Conservation (phyloP, 768 basidiomycete species). For the Boletus reticulatus region DNA sequence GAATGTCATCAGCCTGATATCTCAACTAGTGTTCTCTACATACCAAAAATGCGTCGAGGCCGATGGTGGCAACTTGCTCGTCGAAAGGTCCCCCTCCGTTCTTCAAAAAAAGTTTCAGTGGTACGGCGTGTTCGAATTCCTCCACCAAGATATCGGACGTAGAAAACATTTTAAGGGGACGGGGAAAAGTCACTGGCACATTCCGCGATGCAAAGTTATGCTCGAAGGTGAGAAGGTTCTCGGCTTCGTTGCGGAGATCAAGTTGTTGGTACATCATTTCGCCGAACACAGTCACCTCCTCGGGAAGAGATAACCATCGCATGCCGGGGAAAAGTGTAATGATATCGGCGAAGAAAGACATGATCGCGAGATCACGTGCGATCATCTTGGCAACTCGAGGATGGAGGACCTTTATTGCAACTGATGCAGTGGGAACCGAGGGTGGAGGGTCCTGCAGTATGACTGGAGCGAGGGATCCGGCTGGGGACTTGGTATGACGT, state of each 20-base stretch:
- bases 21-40: conserved; percentile 26
- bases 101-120: conserved; percentile 79
- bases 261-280: conserved; percentile 95
- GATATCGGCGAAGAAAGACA: conserved; percentile 84
- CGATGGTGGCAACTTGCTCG: conserved; percentile 84
- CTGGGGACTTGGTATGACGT: conserved; percentile 45
- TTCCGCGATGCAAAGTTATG: conserved; percentile 78
- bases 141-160: conserved; percentile 83
- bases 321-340: conserved; percentile 86
- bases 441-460: conserved; percentile 55
- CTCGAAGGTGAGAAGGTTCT: conserved; percentile 84
- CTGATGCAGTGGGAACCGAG: conserved; percentile 76
- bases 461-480: conserved; percentile 52
- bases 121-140: conserved; percentile 90
- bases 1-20: conserved; percentile 1
- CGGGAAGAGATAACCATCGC: conserved; percentile 93
- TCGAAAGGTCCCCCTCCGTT: conserved; percentile 95
- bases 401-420: conserved; percentile 96
- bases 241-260: conserved; percentile 86
- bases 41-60: conserved; percentile 93
- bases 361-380: conserved; percentile 87
- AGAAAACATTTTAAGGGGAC: conserved; percentile 81
- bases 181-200: conserved; percentile 85
- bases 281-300: conserved; percentile 94
- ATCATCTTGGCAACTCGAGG: conserved; percentile 83